Evolutionary conservation across 2,329 filamentous ascomycete species (phyloP), one percentile per base, ranked within the genome.

Genomic region (Colletotrichum zoysiae): DNA sequence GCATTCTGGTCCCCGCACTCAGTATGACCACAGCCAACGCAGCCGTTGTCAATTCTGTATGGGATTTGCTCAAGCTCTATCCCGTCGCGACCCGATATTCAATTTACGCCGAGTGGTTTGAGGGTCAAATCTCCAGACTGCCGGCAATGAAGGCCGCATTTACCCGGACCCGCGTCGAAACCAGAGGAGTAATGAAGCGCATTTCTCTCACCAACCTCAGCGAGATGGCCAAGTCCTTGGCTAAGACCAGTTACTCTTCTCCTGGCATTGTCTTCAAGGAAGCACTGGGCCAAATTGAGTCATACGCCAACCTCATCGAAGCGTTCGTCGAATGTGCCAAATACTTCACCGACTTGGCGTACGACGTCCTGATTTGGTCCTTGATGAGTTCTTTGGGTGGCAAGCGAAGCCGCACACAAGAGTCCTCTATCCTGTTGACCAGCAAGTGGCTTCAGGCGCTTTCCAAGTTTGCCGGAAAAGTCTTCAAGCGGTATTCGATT

Each of bases 31-130:
- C 93, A 76, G 87, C 92, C 40, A 98, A 98, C 76, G 92, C 95
- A 5, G 91, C 93, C 20, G 89, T 93, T 30, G 93, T 95, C 59
- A 95, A 95, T 75, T 93, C 96, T 67, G 90, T 98, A 2, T 99
- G 93, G 86, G 91, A 92, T 67, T 86, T 99, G 16, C 86, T 98
- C 73, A 92, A 91, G 76, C 86, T 91, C 63, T 98, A 94, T 78
- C 90, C 95, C 0, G 90, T 92, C 16, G 87, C 90, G 1, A 90
- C 89, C 11, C 90, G 96, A 71, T 99, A 95, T 83, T 91, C 90
- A 60, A 93, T 99, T 78, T 99, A 99, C 79, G 90, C 94, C 0
- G 95, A 98, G 80, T 99, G 96, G 94, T 95, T 94, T 76, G 91
- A 90, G 74, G 94, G 95, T 5, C 88, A 91, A 75, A 93, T 88